These are phyloP conservation scores for Plantago rigida DNA, from an alignment of 305 asterid species.

Conservation along the genomic window DNA sequence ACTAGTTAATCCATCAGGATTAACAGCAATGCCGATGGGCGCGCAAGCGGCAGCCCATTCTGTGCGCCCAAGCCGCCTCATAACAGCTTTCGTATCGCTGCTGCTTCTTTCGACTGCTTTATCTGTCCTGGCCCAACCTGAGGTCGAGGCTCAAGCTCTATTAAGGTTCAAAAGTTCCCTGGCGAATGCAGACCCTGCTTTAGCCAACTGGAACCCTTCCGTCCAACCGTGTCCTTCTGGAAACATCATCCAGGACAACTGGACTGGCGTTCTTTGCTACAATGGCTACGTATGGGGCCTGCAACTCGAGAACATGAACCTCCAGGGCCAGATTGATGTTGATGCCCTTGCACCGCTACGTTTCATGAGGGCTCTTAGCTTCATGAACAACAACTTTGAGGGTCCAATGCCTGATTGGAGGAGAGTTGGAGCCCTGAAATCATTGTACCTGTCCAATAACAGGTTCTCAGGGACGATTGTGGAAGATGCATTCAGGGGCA, in stretches of 20 bases:
- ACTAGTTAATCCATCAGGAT: slow-evolving; percentile 19
- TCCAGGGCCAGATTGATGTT: slow-evolving; percentile 54
- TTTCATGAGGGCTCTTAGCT: slow-evolving; percentile 50
- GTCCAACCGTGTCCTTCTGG: slow-evolving; percentile 45
- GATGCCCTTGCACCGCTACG: slow-evolving; percentile 48
- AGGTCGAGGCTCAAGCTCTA: slow-evolving; percentile 30
- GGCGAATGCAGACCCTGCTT: slow-evolving; percentile 31
- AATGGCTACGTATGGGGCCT: slow-evolving; percentile 59
- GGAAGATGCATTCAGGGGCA: slow-evolving; percentile 52
- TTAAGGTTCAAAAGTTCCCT: slow-evolving; percentile 45
- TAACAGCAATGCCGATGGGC: slow-evolving; percentile 41
- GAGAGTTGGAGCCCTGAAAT: slow-evolving; percentile 63
- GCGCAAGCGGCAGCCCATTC: slow-evolving; percentile 39
- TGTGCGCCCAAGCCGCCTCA: slow-evolving; percentile 38
- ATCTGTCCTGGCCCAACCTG: slow-evolving; percentile 14
- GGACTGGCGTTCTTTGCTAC: slow-evolving; percentile 62
- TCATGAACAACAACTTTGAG: slow-evolving; percentile 55
- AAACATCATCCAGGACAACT: slow-evolving; percentile 28
- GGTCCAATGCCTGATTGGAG: slow-evolving; percentile 83
- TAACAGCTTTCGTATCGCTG: neutral
- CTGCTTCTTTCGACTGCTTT: neutral
- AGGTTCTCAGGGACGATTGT: slow-evolving; percentile 55
- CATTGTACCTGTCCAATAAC: slow-evolving; percentile 56
- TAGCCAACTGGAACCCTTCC: slow-evolving; percentile 51
- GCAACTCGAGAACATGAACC: slow-evolving; percentile 61